These are phyloP conservation scores for Yamadazyma songkhlaensis DNA, from an alignment of 1,139 yeast species.

Conservation along the genomic window DNA sequence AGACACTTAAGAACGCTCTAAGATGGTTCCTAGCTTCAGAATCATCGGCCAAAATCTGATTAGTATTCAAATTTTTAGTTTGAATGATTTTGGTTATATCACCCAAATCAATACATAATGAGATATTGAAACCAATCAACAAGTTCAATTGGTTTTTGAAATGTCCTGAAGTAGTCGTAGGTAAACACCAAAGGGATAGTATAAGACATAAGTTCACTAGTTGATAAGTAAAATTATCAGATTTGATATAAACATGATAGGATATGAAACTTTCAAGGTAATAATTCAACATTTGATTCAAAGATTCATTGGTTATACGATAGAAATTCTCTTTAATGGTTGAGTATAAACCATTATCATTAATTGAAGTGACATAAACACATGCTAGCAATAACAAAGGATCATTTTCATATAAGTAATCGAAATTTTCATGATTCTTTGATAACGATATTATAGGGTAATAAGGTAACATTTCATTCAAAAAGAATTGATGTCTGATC, in stretches of 20 bases:
- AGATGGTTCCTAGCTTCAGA: conserved; percentile 38
- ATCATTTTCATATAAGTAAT: conserved; percentile 34
- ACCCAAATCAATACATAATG: conserved; percentile 50
- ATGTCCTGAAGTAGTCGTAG: conserved; percentile 49
- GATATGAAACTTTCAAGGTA: conserved; percentile 48
- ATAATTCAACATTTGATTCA: conserved; percentile 40
- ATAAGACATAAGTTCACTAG: conserved; percentile 43
- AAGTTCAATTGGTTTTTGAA: conserved; percentile 50
- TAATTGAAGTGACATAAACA: conserved; percentile 47
- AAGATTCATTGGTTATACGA: conserved; percentile 18
- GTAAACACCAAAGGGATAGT: conserved; percentile 49
- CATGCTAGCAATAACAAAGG: conserved; percentile 48
- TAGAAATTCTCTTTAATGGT: conserved; percentile 11
- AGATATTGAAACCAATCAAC: conserved; percentile 41
- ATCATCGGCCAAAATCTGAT: conserved; percentile 20
- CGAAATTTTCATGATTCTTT: conserved; percentile 28
- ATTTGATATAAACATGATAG: conserved; percentile 38
- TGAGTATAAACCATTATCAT: conserved; percentile 30
- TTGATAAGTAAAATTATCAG: conserved; percentile 41
- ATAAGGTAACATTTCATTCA: conserved; percentile 36
- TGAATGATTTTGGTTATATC: conserved; percentile 23
- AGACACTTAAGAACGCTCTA: conserved; percentile 44
- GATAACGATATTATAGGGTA: conserved; percentile 51
- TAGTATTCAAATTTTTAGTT: conserved; percentile 12
- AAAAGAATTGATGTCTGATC: conserved; percentile 32